Base-by-base conservation (phyloP, 106 monocot genomes). In the Allium fistulosum region DNA sequence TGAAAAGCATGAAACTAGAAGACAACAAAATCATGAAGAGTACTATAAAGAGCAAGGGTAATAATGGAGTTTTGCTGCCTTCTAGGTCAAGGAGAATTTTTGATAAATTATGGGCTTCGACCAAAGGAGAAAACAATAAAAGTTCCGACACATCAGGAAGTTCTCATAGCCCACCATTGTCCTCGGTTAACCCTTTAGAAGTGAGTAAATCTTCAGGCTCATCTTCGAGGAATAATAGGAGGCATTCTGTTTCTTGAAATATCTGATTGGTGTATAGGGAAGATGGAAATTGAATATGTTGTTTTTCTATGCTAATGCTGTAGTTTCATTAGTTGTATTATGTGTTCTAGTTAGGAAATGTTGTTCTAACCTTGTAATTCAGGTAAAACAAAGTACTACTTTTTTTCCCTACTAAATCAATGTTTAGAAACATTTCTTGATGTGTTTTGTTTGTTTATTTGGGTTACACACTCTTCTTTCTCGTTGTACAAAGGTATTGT, bases 11-110 rank as follows among this genome's bases (percentile, higher is more conserved):
- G 46, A 79, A 81, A 49, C 69, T 78, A 7, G 73, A 71, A 28
- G 75, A 63, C 2, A 67, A 71, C 1, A 37, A 37, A 37, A 37
- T 37, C 37, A 37, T 1, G 1, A 83, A 57, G 26, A 80, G 49
- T 13, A 75, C 26, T 37, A 52, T 12, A 2, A 80, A 77, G 49
- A 79, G 62, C 57, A 80, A 67, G 28, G 51, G 10, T 11, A 53
- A 70, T 17, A 73, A 82, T 6, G 76, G 76, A 4, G 47, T 82
- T 2, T 60, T 88, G 61, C 15, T 82, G 62, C 77, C 77, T 11
- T 96, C 96, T 0, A 27, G 88, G 27, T 92, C 88, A 1, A 84
- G 86, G 78, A 92, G 86, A 56, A 88, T 96, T 47, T 80, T 96
- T 22, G 86, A 88, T 62, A 96, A 84, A 76, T 55, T 92, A 22